Evolutionary conservation across 306 rosid species (phyloP).

Genomic region (Lathyrus tuberosus): DNA sequence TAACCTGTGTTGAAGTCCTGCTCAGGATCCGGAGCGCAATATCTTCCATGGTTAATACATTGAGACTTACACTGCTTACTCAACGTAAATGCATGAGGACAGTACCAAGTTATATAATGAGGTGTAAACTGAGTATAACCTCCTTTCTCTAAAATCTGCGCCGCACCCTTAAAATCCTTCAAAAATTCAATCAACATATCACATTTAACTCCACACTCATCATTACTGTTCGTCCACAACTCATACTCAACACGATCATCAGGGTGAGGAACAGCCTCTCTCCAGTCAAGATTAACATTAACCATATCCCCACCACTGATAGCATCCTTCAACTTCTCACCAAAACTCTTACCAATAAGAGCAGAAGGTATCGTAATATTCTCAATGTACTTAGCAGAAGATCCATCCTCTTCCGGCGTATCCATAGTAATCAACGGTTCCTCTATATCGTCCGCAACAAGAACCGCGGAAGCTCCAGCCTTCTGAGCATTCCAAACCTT

Average conservation of each 20-base stretch:
- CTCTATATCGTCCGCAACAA: constrained; percentile 87
- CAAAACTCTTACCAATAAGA: constrained; percentile 83
- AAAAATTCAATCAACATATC: constrained; percentile 95
- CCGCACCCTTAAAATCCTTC: constrained; percentile 96
- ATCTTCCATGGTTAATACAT: constrained; percentile 98
- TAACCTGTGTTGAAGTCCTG: constrained; percentile 97
- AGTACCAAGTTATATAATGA: constrained; percentile 97
- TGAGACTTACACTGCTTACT: constrained; percentile 99
- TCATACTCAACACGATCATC: constrained; percentile 99
- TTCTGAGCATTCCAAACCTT: constrained; percentile 99
- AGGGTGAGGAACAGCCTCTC: constrained; percentile 98
- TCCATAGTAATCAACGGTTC: constrained; percentile 94
- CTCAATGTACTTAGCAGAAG: constrained; percentile 80
- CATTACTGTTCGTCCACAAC: constrained; percentile 98
- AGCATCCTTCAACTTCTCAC: constrained; percentile 71
- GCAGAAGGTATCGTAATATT: constrained; percentile 97
- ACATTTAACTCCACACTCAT: constrained; percentile 97
- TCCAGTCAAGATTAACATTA: constrained; percentile 94
- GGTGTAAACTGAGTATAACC: constrained; percentile 96
- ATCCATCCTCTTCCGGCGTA: constrained; percentile 86
- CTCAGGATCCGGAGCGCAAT: constrained; percentile 99
- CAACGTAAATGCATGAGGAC: constrained; percentile 92
- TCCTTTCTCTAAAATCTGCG: constrained; percentile 98
- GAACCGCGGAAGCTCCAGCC: constrained; percentile 99
- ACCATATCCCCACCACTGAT: constrained; percentile 83